A percentile compares a stretch with the other conserved stretches of the same genome.
Evolutionary conservation across 495 filamentous ascomycete genomes (phyloP).

Genomic region (Penicillium silybi): DNA sequence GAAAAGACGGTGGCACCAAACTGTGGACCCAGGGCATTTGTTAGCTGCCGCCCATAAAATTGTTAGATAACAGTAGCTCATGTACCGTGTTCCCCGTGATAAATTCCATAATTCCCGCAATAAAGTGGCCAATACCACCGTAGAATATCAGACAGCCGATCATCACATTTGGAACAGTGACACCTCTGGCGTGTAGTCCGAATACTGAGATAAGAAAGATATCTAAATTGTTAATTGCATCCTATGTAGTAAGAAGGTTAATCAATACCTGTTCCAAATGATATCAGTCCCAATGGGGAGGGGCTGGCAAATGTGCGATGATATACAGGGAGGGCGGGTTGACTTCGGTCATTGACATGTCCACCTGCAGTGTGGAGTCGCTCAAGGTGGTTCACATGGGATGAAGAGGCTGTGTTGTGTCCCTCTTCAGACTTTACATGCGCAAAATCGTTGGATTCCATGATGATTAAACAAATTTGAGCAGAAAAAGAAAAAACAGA

Average conservation of each 20-base stretch:
- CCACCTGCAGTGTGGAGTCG: conserved; percentile 6
- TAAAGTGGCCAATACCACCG: conserved; percentile 8
- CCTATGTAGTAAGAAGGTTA: too few relatives aligned
- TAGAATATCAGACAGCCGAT: conserved; percentile 6
- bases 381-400: conserved; percentile 2
- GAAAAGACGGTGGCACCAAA: conserved; percentile 9
- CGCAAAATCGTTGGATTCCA: conserved; percentile 2
- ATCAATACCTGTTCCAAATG: conserved; percentile 7
- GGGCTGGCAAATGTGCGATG: conserved; percentile 9
- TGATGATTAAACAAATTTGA: neutral
- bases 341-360: conserved; percentile 1
- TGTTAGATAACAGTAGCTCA: neutral
- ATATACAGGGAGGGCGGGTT: conserved; percentile 5
- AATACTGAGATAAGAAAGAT: neutral
- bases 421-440: neutral
- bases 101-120: conserved; percentile 10
- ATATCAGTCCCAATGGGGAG: conserved; percentile 7
- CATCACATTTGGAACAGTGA: conserved; percentile 4
- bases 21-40: neutral
- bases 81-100: conserved; percentile 9
- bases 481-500: too few relatives aligned
- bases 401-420: neutral
- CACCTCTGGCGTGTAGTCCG: neutral
- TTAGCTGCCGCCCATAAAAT: too few relatives aligned
- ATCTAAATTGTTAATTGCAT: neutral